A percentile compares a stretch with the other conserved stretches of the same genome.
These are phyloP conservation scores for Penicillium sp. DNA, from an alignment of 2,329 filamentous ascomycete genomes.

Conservation along the genomic window DNA sequence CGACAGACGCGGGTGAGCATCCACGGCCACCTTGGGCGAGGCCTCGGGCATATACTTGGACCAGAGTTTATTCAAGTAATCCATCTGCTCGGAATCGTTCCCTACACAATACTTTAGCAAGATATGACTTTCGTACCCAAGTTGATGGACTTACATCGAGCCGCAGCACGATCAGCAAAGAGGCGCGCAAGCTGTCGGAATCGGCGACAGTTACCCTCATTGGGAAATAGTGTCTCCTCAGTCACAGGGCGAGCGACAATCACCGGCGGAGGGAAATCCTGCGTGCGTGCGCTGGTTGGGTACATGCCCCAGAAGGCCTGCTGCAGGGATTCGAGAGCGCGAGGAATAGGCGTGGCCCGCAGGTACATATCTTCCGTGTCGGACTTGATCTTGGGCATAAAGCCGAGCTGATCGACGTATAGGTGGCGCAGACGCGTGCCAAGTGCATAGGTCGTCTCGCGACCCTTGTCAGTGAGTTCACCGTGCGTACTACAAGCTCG, in stretches of 20 bases:
- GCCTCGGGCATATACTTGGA: conserved; percentile 83
- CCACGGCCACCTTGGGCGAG: conserved; percentile 72
- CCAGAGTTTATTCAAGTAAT: conserved; percentile 75
- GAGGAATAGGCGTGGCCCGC: conserved; percentile 72
- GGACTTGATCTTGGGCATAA: conserved; percentile 65
- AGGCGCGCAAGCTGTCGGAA: conserved; percentile 70
- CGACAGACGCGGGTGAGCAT: conserved; percentile 78
- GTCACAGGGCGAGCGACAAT: conserved; percentile 66
- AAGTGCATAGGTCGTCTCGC: conserved; percentile 70
- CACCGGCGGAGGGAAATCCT: conserved; percentile 62
- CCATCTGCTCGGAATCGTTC: conserved; percentile 80
- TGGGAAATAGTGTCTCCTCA: conserved; percentile 80
- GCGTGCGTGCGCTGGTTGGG: conserved; percentile 57
- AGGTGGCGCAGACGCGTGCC: conserved; percentile 70
- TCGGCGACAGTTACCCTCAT: conserved; percentile 72
- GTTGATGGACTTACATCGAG: conserved; percentile 56
- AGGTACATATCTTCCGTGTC: conserved; percentile 68
- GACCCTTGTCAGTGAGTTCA: conserved; percentile 75
- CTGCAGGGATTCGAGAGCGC: conserved; percentile 76
- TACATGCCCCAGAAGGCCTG: conserved; percentile 77
- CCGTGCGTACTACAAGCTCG: conserved; percentile 52
- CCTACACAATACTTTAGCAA: conserved; percentile 31
- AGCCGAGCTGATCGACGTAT: conserved; percentile 74
- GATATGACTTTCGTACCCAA: not conserved
- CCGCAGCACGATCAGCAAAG: conserved; percentile 72